Evolutionary conservation across 306 rosid species (phyloP).

Genomic region (Oemleria cerasiformis): DNA sequence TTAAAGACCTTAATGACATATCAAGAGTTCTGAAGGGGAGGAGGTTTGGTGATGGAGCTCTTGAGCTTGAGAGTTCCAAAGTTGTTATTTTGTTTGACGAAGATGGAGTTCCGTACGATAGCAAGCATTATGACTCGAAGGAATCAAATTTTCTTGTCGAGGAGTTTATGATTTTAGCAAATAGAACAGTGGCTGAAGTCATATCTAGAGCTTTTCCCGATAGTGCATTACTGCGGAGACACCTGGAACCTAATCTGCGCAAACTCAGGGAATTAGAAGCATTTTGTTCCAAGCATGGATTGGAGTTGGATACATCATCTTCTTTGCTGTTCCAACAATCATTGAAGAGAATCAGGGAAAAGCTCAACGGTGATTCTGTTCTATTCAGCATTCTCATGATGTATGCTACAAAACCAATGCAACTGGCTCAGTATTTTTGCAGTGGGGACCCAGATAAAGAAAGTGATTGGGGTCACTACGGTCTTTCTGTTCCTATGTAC

Average conservation of each 20-base stretch:
- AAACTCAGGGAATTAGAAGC: constrained; percentile 72
- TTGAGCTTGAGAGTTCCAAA: constrained; percentile 64
- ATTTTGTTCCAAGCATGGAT: constrained; percentile 79
- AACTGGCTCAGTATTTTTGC: constrained; percentile 74
- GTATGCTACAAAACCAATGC: constrained; percentile 82
- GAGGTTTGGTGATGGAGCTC: constrained; percentile 74
- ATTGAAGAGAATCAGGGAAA: constrained; percentile 52
- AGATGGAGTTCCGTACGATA: constrained; percentile 62
- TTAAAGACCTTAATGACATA: constrained; percentile 54
- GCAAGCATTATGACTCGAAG: constrained; percentile 41
- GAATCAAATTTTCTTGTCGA: constrained; percentile 75
- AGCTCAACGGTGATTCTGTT: constrained; percentile 70
- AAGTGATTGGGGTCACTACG: constrained; percentile 69
- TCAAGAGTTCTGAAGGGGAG: constrained; percentile 53
- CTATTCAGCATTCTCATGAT: constrained; percentile 56
- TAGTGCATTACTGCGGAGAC: constrained; percentile 74
- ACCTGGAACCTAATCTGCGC: constrained; percentile 76
- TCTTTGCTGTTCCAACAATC: constrained; percentile 65
- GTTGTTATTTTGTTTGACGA: constrained; percentile 56
- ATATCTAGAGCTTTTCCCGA: constrained; percentile 80
- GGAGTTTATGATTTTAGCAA: constrained; percentile 93
- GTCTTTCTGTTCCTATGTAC: constrained; percentile 72
- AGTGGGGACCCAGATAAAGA: constrained; percentile 56
- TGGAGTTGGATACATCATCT: constrained; percentile 67
- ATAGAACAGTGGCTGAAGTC: constrained; percentile 74